Evolutionary conservation across 192 early-diverging fungal genomes (phyloP), one percentile per base, ranked within the genome.

Genomic region (Coemansia sp.): DNA sequence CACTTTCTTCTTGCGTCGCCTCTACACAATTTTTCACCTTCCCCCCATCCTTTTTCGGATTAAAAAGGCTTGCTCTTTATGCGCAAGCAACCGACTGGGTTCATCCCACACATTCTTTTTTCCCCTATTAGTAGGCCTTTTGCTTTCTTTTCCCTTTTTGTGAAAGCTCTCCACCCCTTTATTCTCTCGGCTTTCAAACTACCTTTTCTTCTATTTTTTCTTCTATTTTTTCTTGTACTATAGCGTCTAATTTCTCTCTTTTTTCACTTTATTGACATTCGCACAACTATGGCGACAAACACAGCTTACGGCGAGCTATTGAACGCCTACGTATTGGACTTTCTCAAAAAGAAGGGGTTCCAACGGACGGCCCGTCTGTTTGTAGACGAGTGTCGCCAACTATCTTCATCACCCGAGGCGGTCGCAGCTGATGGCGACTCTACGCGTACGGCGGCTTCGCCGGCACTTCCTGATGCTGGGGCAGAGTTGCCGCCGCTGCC

Each of bases 311-410:
- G 56, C 56, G 56, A 65, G 37, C 35, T 75, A 12, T 48, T 82
- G 39, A 76, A 76, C 68, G 74, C 74, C 18, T 82, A 82, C 45
- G 50, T 82, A 31, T 76, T 73, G 34, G 79, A 82, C 50, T 82
- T 58, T 59, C 53, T 82, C 36, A 73, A 68, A 52, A 73, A 73
- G 58, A 61, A 43, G 35, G 74, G 79, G 31, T 76, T 64, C 31
- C 42, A 64, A 26, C 59, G 64, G 23, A 69, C 79, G 0, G 73
- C 73, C 2, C 59, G 69, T 1, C n/a, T 42, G 14, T 76, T 82
- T 64, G 68, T 62, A 50, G 70, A 72, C 21, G 79, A 82, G 62
- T 76, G 79, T 74, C 56, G 56, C 20, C 26, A 36, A 36, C 31
- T 58, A 13, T 21, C 56, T 20, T 34, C 56, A n/a, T 34, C 56